phyloP scores from a whole-genome alignment of 2,329 filamentous ascomycete species.

The Claviceps sp. region DNA sequence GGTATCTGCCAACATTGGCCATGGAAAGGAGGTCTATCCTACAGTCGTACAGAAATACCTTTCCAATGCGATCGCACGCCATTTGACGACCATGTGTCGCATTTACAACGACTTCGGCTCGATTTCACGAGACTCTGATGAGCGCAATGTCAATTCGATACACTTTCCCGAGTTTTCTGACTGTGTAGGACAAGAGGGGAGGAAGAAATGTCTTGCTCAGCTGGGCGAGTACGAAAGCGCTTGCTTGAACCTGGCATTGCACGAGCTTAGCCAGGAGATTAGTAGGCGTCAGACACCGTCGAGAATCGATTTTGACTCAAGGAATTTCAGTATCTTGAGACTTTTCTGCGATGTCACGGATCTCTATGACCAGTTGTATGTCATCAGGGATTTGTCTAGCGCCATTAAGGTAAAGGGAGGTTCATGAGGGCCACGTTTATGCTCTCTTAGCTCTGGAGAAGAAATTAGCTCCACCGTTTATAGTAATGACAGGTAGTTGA shows the following conservation, averaged over 20 bases:
- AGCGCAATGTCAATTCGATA: slow-evolving; percentile 11
- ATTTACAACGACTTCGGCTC: slow-evolving; percentile 10
- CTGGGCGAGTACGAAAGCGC: slow-evolving; percentile 6
- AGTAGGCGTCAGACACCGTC: not conserved
- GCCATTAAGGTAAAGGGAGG: not conserved
- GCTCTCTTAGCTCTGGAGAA: too few relatives aligned
- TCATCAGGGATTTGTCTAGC: not conserved
- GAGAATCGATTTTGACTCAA: not conserved
- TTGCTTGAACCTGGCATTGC: not conserved
- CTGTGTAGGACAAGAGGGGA: not conserved
- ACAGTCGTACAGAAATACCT: slow-evolving; percentile 6
- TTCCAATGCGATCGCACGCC: slow-evolving; percentile 2
- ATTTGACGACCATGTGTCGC: slow-evolving; percentile 6
- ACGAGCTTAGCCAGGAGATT: not conserved
- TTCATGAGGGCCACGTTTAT: too few relatives aligned
- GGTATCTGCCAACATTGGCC: slow-evolving; percentile 3
- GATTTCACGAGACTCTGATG: slow-evolving; percentile 5
- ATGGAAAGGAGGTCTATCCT: slow-evolving; percentile 4
- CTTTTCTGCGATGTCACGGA: not conserved
- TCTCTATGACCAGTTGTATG: not conserved
- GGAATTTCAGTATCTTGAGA: not conserved
- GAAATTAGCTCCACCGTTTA: too few relatives aligned
- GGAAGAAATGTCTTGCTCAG: slow-evolving; percentile 1
- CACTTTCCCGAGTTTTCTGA: slow-evolving; percentile 9
- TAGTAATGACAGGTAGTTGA: too few relatives aligned